Evolutionary conservation across 257 asterid genomes (phyloP), one percentile per base, ranked within the genome.

Genomic region (Rauvolfia tetraphylla): DNA sequence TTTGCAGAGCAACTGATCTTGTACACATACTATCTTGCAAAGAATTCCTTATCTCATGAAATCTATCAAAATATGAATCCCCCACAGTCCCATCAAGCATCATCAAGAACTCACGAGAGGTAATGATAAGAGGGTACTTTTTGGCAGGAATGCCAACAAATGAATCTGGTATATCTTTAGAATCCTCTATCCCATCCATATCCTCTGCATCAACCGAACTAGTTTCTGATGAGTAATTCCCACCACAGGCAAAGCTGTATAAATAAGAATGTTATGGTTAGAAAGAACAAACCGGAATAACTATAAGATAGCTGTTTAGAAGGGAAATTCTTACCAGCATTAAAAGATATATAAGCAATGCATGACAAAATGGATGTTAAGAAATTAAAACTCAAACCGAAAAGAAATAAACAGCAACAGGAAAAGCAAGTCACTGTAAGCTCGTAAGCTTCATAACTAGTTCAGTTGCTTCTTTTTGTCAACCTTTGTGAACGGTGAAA

Each of bases 1-100:
- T 79, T 77, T 77, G 89, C 34, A 89, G 69, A 2, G 88, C 81
- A 75, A 84, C 65, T 15, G 96, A 87, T 67, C 83, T 79, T 65
- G 57, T 63, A 62, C 72, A 58, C 53, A 9, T 77, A 72, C 68
- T 75, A 25, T 81, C 88, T 7, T 9, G 33, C 36, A 81, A 77
- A 58, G 66, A 65, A 15, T 34, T 77, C 62, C 83, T 78, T 48
- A 65, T 82, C 33, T 68, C 80, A 29, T 22, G 79, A 75, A 89
- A 89, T 69, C 95, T 84, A 73, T 84, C 82, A 73, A 91, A 91
- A 71, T 84, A 91, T 8, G 96, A 89, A 36, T 74, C 69, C 12
- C 87, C 86, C 20, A 89, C 33, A 36, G 91, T 84, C 42, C 95
- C 95, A 44, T 91, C 96, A 6, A 91, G 88, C 96, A 89, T 91